Evolutionary conservation across 2,329 filamentous ascomycete species (phyloP).

Genomic region (Pseudopyricularia javanii): DNA sequence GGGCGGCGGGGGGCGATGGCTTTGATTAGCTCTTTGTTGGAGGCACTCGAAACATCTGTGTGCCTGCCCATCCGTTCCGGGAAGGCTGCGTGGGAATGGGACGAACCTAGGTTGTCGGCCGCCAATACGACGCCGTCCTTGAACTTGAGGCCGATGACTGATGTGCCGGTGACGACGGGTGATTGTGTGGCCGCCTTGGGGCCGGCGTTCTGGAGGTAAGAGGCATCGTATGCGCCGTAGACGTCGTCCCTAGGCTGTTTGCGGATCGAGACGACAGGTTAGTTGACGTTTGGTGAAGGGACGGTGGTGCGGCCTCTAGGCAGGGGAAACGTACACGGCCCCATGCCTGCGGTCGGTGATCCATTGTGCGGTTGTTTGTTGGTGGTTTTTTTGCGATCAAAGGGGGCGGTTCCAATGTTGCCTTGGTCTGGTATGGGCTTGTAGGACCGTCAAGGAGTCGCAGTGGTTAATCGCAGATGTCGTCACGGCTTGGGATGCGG

Average conservation of each 20-base stretch:
- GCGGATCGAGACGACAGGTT: conserved; percentile 15
- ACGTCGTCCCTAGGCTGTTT: conserved; percentile 87
- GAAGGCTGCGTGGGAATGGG: no score
- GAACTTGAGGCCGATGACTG: conserved; percentile 90
- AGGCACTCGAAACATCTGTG: no score
- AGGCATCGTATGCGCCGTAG: conserved; percentile 84
- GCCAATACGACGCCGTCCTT: conserved; percentile 93
- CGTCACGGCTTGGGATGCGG: not conserved
- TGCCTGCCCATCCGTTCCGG: no score
- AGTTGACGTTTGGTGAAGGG: conserved; percentile 4
- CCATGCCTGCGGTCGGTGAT: conserved; percentile 63
- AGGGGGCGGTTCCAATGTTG: not conserved
- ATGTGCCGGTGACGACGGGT: conserved; percentile 92
- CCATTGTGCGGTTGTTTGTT: conserved; percentile 32
- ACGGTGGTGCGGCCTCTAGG: conserved; percentile 1
- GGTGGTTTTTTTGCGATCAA: not conserved
- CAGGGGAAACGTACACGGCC: conserved; percentile 45
- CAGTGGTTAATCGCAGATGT: not conserved
- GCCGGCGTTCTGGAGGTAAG: conserved; percentile 60
- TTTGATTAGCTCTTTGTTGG: no score
- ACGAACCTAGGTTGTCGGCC: conserved; percentile 83
- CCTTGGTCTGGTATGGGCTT: not conserved
- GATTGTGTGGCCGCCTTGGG: conserved; percentile 82
- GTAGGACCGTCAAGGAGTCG: not conserved
- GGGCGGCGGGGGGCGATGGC: not conserved